Percentiles rank a stretch among this genome's conserved stretches.
These are phyloP conservation scores for Pichia rugopelliculosa DNA, from an alignment of 805 yeast species.

Conservation along the genomic window DNA sequence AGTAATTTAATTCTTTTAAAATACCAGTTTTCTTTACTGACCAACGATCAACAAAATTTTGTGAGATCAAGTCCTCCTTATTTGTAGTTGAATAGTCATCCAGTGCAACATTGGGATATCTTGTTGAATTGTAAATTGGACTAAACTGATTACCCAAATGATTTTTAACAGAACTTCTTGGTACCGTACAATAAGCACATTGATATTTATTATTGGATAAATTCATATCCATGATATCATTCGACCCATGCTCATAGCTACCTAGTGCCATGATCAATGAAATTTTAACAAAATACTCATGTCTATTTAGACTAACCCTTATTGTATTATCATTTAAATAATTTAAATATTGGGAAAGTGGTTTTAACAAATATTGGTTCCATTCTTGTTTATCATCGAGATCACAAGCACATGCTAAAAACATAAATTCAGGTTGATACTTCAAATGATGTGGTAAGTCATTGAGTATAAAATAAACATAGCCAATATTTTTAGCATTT, in stretches of 20 bases:
- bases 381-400: neutral
- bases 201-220: neutral
- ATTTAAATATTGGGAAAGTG: slow-evolving; percentile 1
- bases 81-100: neutral
- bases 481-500: neutral
- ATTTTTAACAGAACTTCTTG: neutral
- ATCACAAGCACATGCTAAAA: slow-evolving; percentile 2
- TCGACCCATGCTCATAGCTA: neutral
- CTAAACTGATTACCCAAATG: neutral
- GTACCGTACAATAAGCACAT: slow-evolving; percentile 4
- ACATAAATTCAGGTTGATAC: slow-evolving; percentile 7
- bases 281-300: slow-evolving; percentile 6
- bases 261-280: neutral
- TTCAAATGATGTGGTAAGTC: slow-evolving; percentile 4
- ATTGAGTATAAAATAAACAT: slow-evolving; percentile 1
- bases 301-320: slow-evolving; percentile 5
- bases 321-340: neutral
- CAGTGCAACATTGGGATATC: neutral
- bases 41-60: neutral
- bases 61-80: neutral
- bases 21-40: neutral
- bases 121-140: neutral
- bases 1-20: neutral
- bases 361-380: neutral
- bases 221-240: neutral